A percentile compares a stretch with the other conserved stretches of the same genome.
phyloP scores from a whole-genome alignment of 164 flowering plant genomes.

The Vitis cinerea region DNA sequence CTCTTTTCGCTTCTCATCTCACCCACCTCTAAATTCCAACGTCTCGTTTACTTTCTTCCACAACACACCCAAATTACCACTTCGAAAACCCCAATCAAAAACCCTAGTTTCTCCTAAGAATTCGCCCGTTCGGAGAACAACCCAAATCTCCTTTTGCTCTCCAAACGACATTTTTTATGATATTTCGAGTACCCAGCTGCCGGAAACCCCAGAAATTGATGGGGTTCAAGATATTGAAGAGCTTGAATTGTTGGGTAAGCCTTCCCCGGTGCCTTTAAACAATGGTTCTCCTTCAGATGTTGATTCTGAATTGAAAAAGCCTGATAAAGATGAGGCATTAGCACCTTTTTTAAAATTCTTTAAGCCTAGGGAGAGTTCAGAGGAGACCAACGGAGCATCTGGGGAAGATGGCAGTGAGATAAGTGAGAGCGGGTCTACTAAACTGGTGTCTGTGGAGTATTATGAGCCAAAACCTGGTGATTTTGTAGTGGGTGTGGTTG shows the following conservation, averaged over 20 bases:
- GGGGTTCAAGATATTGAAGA: conserved; percentile 36
- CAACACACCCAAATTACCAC: conserved; percentile 4
- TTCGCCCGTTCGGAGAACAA: conserved; percentile 19
- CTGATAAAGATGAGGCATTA: conserved; percentile 53
- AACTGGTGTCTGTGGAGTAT: conserved; percentile 58
- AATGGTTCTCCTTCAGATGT: conserved; percentile 28
- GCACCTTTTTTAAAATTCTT: conserved; percentile 85
- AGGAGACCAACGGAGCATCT: conserved; percentile 17
- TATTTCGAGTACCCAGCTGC: conserved; percentile 34
- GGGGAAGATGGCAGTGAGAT: conserved; percentile 18
- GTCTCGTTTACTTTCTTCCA: not conserved
- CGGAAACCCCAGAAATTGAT: conserved; percentile 27
- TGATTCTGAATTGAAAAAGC: conserved; percentile 21
- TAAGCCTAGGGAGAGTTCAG: conserved; percentile 35
- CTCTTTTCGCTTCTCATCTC: conserved; percentile 6
- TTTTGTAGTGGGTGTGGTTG: conserved; percentile 91
- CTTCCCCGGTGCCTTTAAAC: conserved; percentile 35
- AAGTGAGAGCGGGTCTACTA: conserved; percentile 9
- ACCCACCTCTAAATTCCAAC: conserved; percentile 1
- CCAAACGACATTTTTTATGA: conserved; percentile 31
- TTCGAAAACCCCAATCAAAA: conserved; percentile 12
- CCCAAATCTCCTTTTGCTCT: conserved; percentile 46
- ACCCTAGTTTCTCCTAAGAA: conserved; percentile 9
- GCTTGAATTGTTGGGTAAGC: conserved; percentile 69
- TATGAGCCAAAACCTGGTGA: conserved; percentile 93